Evolutionary conservation across 2,329 filamentous ascomycete genomes (phyloP), one percentile per base, ranked within the genome.

Genomic region (Neopestalotiopsis sp.): DNA sequence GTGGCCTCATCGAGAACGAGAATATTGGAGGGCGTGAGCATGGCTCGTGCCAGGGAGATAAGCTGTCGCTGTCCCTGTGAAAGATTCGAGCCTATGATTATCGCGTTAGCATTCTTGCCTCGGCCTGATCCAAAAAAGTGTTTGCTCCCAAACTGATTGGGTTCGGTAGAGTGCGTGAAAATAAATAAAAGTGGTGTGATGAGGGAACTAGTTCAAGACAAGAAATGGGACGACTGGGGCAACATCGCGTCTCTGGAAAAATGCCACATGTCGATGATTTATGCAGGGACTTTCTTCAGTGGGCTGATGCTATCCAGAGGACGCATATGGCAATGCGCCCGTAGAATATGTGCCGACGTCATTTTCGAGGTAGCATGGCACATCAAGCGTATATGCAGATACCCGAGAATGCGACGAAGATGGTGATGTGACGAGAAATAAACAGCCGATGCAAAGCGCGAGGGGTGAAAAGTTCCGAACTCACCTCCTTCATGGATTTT

Each of bases 1-100:
- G 96, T 99, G 69, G 97, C 96, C 86, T 99, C 96, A 79, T 99
- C 96, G 34, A 99, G 88, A 2, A 99, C 95, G 70, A 99, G 88
- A 76, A 99, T 98, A 81, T 98, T 98, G 81, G 94, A 97, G 14
- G 96, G 96, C 5, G 95, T 97, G 62, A 99, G 88, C 80, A 99
- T 89, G 34, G 97, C 97, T 64, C 96, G 94, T 56, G 97, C 96
- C 60, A 99, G 88, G 20, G 95, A 98, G 66, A 99, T 89, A 69
- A 99, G 90, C 82, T 99, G 96, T 66, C 95, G 91, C 81, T 99
- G 97, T 64, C 96, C 96, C 79, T 97, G 92, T 68, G 94, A 98
- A 69, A 99, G 88, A 80, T 99, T 99, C 69, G 94, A 97, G 68
- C 96, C 94, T 95, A 77, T 69, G 28, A 17, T 40, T 68, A 30